Evolutionary conservation across 2,329 filamentous ascomycete species (phyloP), one percentile per base, ranked within the genome.

Genomic region (Stagonosporopsis rhizophila): DNA sequence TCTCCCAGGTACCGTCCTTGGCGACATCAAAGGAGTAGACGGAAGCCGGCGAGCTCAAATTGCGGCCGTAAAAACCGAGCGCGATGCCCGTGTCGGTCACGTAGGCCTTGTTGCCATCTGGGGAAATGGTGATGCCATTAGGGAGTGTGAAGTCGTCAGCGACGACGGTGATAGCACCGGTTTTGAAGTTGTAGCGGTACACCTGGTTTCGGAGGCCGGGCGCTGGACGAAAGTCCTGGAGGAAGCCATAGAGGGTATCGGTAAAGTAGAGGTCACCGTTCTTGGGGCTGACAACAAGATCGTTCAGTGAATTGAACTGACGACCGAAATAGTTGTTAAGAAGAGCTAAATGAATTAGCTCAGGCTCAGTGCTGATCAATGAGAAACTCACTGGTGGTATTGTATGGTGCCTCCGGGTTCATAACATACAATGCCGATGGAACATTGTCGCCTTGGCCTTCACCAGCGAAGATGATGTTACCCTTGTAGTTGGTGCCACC

Each of bases 191-290:
- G 63, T 77, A 80, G 39, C 78, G 72, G 64, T 80, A 81, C 17
- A 70, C 67, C 42, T 71, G 68, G 56, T 69, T 66, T 2, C 60
- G 63, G 2, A 72, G 64, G 39, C 62, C 62, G 6, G 69, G 68
- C 14, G 59, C 57, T 15, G 66, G 66, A 23, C 66, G 66, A 56
- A 68, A 67, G 27, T 66, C 49, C 41, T 68, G 66, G 32, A 66
- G 56, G 57, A 55, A 66, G 35, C 65, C 68, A 32, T 67, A 70
- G 20, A 72, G 58, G 15, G 77, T 76, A 53, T 81, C 79, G 7
- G 80, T 81, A 68, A 81, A 81, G 76, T 79, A 81, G 53, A 82
- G 73, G 44, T 78, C 75, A 34, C 76, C 76, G 7, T 75, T 73
- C 28, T 50, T 58, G 8, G 70, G 66, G 56, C 75, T 71, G 11